Evolutionary conservation across 2,329 filamentous ascomycete species (phyloP).

Genomic region (Cordyceps cicadae): DNA sequence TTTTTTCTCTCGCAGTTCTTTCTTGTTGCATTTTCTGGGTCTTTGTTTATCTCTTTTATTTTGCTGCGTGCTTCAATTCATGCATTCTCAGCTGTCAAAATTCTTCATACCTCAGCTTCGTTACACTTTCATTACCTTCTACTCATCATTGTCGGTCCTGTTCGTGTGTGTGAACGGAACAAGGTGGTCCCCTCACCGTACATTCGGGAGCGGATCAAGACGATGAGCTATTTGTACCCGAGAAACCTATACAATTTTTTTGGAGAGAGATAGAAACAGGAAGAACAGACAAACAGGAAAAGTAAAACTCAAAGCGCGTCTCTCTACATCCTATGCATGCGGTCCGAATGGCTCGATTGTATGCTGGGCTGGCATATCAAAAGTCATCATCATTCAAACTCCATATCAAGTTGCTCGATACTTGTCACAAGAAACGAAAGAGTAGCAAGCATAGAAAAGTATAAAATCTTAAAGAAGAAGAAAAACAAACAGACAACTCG

Average conservation of each 20-base stretch:
- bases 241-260: too few relatives aligned
- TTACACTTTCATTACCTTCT: not conserved
- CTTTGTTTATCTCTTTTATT: not conserved
- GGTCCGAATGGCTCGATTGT: too few relatives aligned
- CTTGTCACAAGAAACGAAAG: not conserved
- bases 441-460: not conserved
- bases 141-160: not conserved
- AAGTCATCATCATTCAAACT: not conserved
- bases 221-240: too few relatives aligned
- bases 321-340: too few relatives aligned
- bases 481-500: not conserved
- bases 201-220: too few relatives aligned
- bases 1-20: not conserved
- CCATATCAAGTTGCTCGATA: not conserved
- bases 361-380: too few relatives aligned
- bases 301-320: too few relatives aligned
- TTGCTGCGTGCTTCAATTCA: not conserved
- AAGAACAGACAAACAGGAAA: too few relatives aligned
- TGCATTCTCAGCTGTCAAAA: not conserved
- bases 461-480: not conserved
- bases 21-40: constrained; percentile 3
- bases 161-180: not conserved
- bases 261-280: too few relatives aligned
- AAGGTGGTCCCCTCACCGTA: too few relatives aligned
- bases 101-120: not conserved